These are phyloP conservation scores for Botrytis byssoidea DNA, from an alignment of 2,329 filamentous ascomycete species.

Conservation along the genomic window DNA sequence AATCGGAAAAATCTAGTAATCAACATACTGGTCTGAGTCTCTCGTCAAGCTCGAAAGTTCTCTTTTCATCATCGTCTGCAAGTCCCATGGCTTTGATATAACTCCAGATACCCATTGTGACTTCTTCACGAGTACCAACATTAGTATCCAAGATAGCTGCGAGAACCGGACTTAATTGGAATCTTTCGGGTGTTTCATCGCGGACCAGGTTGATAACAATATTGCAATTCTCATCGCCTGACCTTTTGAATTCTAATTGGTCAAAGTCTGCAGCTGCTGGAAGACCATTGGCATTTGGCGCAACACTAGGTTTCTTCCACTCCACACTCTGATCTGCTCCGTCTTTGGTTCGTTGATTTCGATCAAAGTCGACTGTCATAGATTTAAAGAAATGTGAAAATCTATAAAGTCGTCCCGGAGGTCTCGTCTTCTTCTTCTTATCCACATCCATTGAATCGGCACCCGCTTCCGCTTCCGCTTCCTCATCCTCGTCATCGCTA, in stretches of 20 bases:
- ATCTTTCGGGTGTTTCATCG: conserved; percentile 84
- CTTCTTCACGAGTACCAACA: conserved; percentile 83
- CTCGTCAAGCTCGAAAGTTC: conserved; percentile 87
- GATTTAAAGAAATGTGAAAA: conserved; percentile 80
- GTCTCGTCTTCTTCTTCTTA: conserved; percentile 43
- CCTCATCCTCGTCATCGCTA: conserved; percentile 49
- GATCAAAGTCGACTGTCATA: conserved; percentile 73
- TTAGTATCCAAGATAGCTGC: conserved; percentile 82
- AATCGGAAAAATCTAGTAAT: not conserved
- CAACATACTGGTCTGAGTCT: conserved; percentile 68
- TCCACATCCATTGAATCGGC: conserved; percentile 56
- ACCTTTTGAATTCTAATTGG: conserved; percentile 85
- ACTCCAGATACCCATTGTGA: conserved; percentile 91
- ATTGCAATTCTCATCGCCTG: conserved; percentile 88
- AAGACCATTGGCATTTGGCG: conserved; percentile 49
- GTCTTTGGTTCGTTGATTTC: conserved; percentile 57
- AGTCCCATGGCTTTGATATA: conserved; percentile 84
- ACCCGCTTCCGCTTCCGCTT: conserved; percentile 38
- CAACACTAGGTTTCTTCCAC: conserved; percentile 76
- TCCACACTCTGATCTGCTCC: conserved; percentile 62
- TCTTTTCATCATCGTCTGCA: conserved; percentile 92
- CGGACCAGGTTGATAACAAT: conserved; percentile 82
- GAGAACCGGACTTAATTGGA: conserved; percentile 72
- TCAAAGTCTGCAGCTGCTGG: conserved; percentile 77
- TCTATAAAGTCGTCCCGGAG: conserved; percentile 50